Base-by-base conservation (phyloP, 2,329 filamentous ascomycete genomes). In the Aaosphaeria arxii region DNA sequence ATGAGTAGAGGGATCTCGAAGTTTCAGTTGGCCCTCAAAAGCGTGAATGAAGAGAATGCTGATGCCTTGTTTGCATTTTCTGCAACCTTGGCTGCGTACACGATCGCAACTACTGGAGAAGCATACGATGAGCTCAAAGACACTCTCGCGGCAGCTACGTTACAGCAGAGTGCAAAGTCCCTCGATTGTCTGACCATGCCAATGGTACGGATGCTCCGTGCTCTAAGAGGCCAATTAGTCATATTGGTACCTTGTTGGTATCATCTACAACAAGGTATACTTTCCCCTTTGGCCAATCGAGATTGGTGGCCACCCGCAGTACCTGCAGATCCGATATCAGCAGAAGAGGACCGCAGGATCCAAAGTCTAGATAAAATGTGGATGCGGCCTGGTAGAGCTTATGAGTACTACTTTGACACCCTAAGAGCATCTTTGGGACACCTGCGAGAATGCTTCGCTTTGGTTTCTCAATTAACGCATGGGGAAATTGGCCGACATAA, bases 41-140 rank as follows among this genome's bases (percentile, higher is more conserved):
- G 67, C 2, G 62, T 76, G n/a, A 64, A 66, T 4, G 59, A 67
- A 11, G 62, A 64, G 7, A 73, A 73, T 42, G 69, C 66, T 24
- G 72, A 73, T 33, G 71, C 73, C 1, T 52, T 74, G 11, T 73
- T 62, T 17, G 63, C 31, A 6, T 62, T 56, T 48, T 57, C 54
- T 2, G 54, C 56, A 6, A 45, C 50, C 9, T 43, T 56, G 1
- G 57, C 56, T 4, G 43, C 53, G 1, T 64, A 53, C 43, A 49
- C 56, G 11, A 43, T 57, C 2, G 47, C 42, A 6, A 55, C 57
- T 5, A 50, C 54, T 13, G 49, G 41, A 30, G 51, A 52, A 24
- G 58, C 62, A 9, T 59, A 54, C 13, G 35, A 45, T 24, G n/a
- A 24, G 2, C 42, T 55, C 7, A 11, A 59, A 11, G 38, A 48